Evolutionary conservation across 169 alveolate genomes (phyloP), one percentile per base, ranked within the genome.

Genomic region (Plasmodium relictum): DNA sequence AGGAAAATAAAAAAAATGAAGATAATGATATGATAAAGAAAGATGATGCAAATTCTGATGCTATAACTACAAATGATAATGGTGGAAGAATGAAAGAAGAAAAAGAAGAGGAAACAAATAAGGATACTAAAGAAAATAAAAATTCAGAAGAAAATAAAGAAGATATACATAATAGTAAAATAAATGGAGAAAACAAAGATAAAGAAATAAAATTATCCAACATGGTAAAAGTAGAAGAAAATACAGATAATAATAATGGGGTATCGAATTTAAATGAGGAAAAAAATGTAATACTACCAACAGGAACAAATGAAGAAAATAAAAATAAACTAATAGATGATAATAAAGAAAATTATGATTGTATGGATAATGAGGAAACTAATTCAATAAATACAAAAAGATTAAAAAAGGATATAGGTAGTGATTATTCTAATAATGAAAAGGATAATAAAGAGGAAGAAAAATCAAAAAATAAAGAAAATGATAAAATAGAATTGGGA

Each of bases 391-490:
- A 54, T 54, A 24, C 76, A n/a, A 78, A 78, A 70, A 26, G 89
- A 10, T 52, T 78, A 24, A 78, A 78, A 76, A 78, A 78, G 41
- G 89, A 69, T 69, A 78, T 78, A 42, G 9, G 24, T 56, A n/a
- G 24, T 56, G 73, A 73, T 26, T 58, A 31, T 22, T 39, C 26
- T 1, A 45, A 20, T n/a, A 52, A 20, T 56, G 76, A 63, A 50
- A 78, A 78, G 41, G 39, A 65, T 65, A 65, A 10, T 18, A 44
- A 44, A n/a, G 54, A 39, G 14, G 78, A 70, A 20, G 78, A 24
- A 18, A 20, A 44, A 20, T 20, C 45, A 12, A 70, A 5, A 24
- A 72, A 72, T 54, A 52, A 16, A n/a, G 39, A 31, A 12, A 39
- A 59, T 41, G 65, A 44, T 6, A 37, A 56, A 52, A 42, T 24